phyloP scores from a whole-genome alignment of 1,284 basidiomycete genomes.

The Peniophora sp. region DNA sequence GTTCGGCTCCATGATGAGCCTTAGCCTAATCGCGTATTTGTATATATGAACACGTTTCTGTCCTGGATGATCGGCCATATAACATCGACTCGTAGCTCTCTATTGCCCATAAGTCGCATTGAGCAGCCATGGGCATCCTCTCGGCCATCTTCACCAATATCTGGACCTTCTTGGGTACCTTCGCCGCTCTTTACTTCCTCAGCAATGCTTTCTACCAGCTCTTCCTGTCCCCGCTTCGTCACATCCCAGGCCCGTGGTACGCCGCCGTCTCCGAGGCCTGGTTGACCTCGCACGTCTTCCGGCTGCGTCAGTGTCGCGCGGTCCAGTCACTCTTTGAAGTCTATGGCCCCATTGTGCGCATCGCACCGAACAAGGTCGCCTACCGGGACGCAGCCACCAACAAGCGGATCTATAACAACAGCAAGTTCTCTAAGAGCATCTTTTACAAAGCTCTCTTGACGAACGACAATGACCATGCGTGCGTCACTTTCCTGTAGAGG shows the following conservation, averaged over 20 bases:
- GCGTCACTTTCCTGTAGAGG: neutral
- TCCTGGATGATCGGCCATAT: too few species aligned
- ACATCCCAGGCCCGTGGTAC: slow-evolving; percentile 17
- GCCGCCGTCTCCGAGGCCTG: slow-evolving; percentile 13
- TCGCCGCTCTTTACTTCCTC: neutral
- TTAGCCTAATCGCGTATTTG: too few species aligned
- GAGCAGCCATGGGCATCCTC: neutral
- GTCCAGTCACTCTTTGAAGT: slow-evolving; percentile 11
- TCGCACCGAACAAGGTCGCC: slow-evolving; percentile 13
- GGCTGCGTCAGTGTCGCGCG: slow-evolving; percentile 11
- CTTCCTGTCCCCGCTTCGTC: slow-evolving; percentile 12
- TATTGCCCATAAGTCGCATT: too few species aligned
- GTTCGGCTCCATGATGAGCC: too few species aligned
- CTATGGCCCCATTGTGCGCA: slow-evolving; percentile 15
- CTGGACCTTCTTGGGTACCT: neutral
- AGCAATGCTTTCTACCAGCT: slow-evolving; percentile 5
- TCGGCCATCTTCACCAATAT: neutral
- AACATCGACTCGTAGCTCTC: too few species aligned
- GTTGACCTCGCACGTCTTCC: slow-evolving; percentile 10
- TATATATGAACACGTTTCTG: too few species aligned
- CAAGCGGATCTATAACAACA: slow-evolving; percentile 12
- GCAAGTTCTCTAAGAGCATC: slow-evolving; percentile 10
- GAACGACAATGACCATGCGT: slow-evolving; percentile 16
- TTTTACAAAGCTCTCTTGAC: slow-evolving; percentile 19
- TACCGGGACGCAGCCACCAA: slow-evolving; percentile 10